These are phyloP conservation scores for Leccinum sublutescens DNA, from an alignment of 768 basidiomycete genomes.

Conservation along the genomic window DNA sequence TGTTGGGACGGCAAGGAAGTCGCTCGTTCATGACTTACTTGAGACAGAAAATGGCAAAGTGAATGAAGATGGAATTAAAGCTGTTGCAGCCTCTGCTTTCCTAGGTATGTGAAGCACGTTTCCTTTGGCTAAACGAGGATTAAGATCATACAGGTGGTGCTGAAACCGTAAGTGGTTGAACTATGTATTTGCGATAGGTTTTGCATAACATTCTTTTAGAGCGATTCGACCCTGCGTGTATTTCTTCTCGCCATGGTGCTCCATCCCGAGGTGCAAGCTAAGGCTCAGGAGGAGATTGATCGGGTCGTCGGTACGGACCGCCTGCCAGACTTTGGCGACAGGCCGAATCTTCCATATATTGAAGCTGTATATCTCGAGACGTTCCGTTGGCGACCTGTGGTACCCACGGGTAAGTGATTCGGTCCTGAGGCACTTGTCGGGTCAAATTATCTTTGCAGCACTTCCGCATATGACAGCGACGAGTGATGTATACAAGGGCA, in stretches of 20 bases:
- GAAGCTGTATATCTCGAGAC: constrained; percentile 33
- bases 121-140: background rate
- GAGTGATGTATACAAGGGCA: constrained; percentile 29
- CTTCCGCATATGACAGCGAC: constrained; percentile 23
- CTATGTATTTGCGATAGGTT: too few relatives aligned
- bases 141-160: constrained; percentile 19
- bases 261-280: constrained; percentile 31
- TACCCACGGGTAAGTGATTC: constrained; percentile 26
- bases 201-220: constrained; percentile 11
- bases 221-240: constrained; percentile 11
- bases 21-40: constrained; percentile 22
- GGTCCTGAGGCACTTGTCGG: background rate
- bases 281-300: constrained; percentile 33
- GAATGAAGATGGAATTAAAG: constrained; percentile 19
- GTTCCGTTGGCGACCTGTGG: constrained; percentile 31
- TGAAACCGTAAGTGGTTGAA: constrained; percentile 23
- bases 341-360: constrained; percentile 29
- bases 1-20: constrained; percentile 20
- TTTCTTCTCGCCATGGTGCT: constrained; percentile 37
- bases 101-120: constrained; percentile 15
- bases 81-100: constrained; percentile 22
- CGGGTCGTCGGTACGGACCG: constrained; percentile 30
- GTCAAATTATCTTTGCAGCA: constrained; percentile 7
- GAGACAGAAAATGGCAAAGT: background rate
- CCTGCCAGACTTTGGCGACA: constrained; percentile 30